Evolutionary conservation across 2,329 filamentous ascomycete species (phyloP).

Genomic region (Fusarium globosum): DNA sequence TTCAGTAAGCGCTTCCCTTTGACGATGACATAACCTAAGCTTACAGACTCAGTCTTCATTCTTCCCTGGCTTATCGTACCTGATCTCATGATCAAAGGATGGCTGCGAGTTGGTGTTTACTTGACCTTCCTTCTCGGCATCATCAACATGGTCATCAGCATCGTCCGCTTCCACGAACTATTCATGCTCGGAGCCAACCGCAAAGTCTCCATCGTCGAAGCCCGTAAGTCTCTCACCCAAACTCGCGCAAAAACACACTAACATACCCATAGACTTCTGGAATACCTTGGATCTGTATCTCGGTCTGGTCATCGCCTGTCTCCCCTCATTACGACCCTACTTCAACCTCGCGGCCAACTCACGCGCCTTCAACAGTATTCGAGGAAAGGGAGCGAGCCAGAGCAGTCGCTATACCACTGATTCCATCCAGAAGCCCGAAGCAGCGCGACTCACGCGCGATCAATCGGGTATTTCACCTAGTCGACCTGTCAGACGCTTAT

Average conservation of each 20-base stretch:
- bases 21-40: rapidly evolving
- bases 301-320: slow-evolving; percentile 20
- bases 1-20: not conserved
- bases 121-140: slow-evolving; percentile 26
- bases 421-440: not conserved
- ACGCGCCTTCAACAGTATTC: slow-evolving; percentile 4
- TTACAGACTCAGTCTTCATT: slow-evolving; percentile 6
- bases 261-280: slow-evolving; percentile 10
- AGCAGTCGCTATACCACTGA: not conserved
- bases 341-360: slow-evolving; percentile 29
- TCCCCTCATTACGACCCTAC: slow-evolving; percentile 23
- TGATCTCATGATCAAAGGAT: slow-evolving; percentile 22
- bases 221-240: not conserved
- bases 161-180: slow-evolving; percentile 15
- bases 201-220: not conserved
- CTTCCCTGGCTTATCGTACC: slow-evolving; percentile 19
- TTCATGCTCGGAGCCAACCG: not conserved
- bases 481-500: not conserved
- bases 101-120: slow-evolving; percentile 4
- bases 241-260: rapidly evolving
- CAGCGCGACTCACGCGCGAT: not conserved
- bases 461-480: not conserved
- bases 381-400: not conserved
- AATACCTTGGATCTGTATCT: slow-evolving; percentile 14
- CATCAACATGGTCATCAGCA: slow-evolving; percentile 15